Conservation (phyloP, 306 rosid genomes). For the Rosa lucieae region DNA sequence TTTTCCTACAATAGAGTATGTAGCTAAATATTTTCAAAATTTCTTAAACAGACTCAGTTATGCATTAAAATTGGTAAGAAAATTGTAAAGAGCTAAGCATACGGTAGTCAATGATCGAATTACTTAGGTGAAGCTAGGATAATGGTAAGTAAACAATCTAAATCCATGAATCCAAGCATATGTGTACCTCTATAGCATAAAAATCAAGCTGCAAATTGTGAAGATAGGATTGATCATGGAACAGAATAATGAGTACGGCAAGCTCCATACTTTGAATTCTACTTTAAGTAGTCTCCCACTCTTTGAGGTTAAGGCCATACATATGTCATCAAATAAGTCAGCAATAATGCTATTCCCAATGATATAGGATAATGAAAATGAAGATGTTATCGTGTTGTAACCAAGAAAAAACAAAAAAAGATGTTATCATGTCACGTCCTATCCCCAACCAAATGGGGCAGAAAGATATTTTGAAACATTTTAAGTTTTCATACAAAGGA, state of each 20-base stretch:
- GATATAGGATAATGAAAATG: conserved; percentile 6
- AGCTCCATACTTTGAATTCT: background rate
- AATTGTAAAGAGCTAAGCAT: too few species aligned
- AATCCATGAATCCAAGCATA: too few species aligned
- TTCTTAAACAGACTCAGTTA: too few species aligned
- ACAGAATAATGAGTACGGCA: background rate
- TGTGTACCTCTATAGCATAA: background rate
- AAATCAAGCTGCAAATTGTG: background rate
- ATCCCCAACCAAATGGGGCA: conserved; percentile 12
- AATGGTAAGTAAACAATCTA: too few species aligned
- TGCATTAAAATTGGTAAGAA: too few species aligned
- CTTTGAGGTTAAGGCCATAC: background rate
- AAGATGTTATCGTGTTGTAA: background rate
- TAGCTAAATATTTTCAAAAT: too few species aligned
- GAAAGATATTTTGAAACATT: background rate
- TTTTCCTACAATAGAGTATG: too few species aligned
- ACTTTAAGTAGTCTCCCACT: background rate
- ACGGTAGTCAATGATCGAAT: too few species aligned
- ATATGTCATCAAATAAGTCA: background rate
- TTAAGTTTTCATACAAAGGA: background rate
- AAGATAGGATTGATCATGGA: background rate
- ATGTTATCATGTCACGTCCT: background rate
- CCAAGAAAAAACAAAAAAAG: background rate
- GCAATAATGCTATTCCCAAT: conserved; percentile 1
- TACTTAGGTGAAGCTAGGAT: too few species aligned